These are phyloP conservation scores for Ganoderma lingzhi DNA, from an alignment of 1,284 basidiomycete species.

Conservation along the genomic window DNA sequence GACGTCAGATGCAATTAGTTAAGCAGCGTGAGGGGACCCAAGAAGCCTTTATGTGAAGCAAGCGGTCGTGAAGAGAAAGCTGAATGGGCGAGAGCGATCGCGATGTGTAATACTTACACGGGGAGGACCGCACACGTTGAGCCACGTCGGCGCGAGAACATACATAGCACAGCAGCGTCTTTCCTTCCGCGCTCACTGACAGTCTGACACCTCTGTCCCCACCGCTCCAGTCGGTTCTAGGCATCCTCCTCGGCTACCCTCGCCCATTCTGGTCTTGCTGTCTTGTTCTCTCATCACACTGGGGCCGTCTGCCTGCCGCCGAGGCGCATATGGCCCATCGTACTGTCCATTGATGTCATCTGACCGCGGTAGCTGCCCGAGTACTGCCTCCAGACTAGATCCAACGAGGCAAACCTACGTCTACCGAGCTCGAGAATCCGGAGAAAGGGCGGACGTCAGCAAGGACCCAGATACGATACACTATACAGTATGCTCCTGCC, in stretches of 20 bases:
- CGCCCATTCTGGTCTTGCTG: constrained; percentile 17
- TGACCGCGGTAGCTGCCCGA: not conserved
- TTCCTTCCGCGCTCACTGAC: not conserved
- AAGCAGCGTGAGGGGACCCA: constrained; percentile 5
- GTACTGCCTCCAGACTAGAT: not conserved
- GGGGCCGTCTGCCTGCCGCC: not conserved
- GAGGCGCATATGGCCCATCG: not conserved
- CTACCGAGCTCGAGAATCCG: not conserved
- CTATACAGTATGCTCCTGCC: not conserved
- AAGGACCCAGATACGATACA: not conserved
- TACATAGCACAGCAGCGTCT: constrained; percentile 1
- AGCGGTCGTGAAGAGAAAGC: constrained; percentile 1
- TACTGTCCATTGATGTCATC: not conserved
- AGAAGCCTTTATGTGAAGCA: constrained; percentile 16
- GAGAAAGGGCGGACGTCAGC: not conserved
- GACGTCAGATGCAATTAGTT: constrained; percentile 1
- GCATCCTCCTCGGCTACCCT: constrained; percentile 28
- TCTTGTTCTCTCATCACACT: constrained; percentile 2
- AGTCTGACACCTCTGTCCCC: not conserved
- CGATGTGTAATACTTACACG: constrained; percentile 11
- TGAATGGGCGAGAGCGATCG: constrained; percentile 11
- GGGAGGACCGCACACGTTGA: constrained; percentile 12
- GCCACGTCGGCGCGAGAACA: constrained; percentile 35
- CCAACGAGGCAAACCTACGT: not conserved
- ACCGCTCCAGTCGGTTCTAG: constrained; percentile 31